Evolutionary conservation across 1,284 basidiomycete species (phyloP).

Genomic region (Cryptococcus deneoformans): DNA sequence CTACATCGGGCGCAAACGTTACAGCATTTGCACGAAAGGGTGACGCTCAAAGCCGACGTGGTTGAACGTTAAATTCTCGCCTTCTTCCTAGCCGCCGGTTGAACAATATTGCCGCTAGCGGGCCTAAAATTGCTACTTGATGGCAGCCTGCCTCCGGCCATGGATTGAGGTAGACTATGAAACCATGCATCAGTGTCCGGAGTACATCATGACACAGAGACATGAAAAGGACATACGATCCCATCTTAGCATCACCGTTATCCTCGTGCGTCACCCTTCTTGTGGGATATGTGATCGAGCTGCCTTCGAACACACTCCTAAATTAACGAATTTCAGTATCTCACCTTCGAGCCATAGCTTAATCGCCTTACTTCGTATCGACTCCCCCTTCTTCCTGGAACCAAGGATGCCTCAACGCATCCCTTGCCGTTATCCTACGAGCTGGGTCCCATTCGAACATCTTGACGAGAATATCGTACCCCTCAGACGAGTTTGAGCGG

Average conservation of each 20-base stretch:
- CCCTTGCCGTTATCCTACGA: slow-evolving; percentile 74
- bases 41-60: too few species aligned
- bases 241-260: slow-evolving; percentile 51
- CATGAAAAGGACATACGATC: slow-evolving; percentile 31
- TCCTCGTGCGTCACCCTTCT: slow-evolving; percentile 56
- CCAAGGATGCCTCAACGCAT: slow-evolving; percentile 70
- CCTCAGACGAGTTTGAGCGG: slow-evolving; percentile 54
- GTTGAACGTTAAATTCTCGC: slow-evolving; percentile 4
- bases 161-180: slow-evolving; percentile 37
- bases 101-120: slow-evolving; percentile 15
- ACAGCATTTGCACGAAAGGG: too few species aligned
- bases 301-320: slow-evolving; percentile 46
- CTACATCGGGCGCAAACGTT: too few species aligned
- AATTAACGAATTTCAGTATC: slow-evolving; percentile 6
- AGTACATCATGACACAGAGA: slow-evolving; percentile 1
- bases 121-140: slow-evolving; percentile 44
- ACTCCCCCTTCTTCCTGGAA: slow-evolving; percentile 52
- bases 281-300: slow-evolving; percentile 51
- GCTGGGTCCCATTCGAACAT: slow-evolving; percentile 91
- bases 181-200: not conserved
- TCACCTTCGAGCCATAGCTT: not conserved
- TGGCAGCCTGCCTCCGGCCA: slow-evolving; percentile 37
- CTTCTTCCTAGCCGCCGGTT: slow-evolving; percentile 13
- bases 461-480: slow-evolving; percentile 75
- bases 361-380: slow-evolving; percentile 43